phyloP scores from a whole-genome alignment of 306 rosid genomes.

The Acacia confusa region DNA sequence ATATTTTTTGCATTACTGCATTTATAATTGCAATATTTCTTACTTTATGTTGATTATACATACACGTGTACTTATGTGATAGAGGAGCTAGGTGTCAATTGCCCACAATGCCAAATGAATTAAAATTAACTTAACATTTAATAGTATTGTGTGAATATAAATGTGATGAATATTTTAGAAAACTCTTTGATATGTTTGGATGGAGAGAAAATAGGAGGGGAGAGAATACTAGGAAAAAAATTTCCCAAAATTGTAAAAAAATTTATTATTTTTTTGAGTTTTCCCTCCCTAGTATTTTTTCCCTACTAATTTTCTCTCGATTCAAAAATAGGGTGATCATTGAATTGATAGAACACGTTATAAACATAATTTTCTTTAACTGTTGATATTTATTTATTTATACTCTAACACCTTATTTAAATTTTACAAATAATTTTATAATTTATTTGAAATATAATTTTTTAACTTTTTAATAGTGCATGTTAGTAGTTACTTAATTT shows the following conservation, averaged over 20 bases:
- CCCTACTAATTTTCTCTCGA: no score
- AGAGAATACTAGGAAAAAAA: no score
- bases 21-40: neutral
- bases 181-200: neutral
- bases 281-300: no score
- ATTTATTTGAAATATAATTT: neutral
- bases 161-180: neutral
- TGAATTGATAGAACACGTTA: neutral
- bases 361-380: neutral
- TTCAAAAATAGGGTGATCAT: no score
- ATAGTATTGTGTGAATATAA: neutral
- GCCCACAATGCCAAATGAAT: neutral
- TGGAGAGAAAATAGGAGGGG: no score
- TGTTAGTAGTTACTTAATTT: neutral
- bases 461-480: neutral
- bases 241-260: no score
- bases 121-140: neutral
- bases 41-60: neutral
- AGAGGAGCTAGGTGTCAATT: neutral
- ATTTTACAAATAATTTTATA: neutral
- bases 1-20: neutral
- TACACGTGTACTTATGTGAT: neutral
- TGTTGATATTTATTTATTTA: no score
- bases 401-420: neutral
- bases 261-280: no score